These are phyloP conservation scores for Brassica balearica DNA, from an alignment of 441 rosid genomes.

Conservation along the genomic window DNA sequence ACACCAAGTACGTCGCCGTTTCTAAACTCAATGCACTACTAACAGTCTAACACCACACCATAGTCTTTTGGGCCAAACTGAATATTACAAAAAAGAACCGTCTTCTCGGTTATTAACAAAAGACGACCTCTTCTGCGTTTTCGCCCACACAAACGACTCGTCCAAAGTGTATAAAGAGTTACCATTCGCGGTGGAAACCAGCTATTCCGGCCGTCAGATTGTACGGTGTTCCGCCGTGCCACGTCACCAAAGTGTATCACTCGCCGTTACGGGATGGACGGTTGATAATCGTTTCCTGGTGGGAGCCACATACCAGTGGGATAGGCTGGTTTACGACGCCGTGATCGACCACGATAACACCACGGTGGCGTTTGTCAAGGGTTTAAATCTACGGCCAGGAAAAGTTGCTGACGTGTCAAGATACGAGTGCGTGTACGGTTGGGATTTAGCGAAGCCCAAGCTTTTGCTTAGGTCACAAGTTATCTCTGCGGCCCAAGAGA, in stretches of 20 bases:
- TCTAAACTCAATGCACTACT: background rate
- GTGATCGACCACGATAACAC: conserved; percentile 73
- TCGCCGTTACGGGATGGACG: conserved; percentile 38
- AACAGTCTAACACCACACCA: too few species aligned
- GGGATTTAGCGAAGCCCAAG: conserved; percentile 63
- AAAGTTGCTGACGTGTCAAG: conserved; percentile 55
- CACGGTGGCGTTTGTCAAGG: conserved; percentile 74
- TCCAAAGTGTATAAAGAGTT: conserved; percentile 38
- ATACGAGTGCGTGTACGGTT: conserved; percentile 82
- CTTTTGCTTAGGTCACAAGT: conserved; percentile 55
- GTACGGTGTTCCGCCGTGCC: conserved; percentile 62
- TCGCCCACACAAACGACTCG: conserved; percentile 49
- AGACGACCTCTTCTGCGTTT: conserved; percentile 66
- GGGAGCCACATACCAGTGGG: conserved; percentile 59
- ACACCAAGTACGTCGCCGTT: background rate
- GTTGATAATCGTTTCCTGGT: conserved; percentile 32
- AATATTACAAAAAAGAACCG: background rate
- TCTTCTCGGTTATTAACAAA: conserved; percentile 52
- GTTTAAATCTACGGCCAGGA: conserved; percentile 76
- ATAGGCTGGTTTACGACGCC: conserved; percentile 71
- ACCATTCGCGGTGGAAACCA: conserved; percentile 47
- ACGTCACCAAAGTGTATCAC: conserved; percentile 49
- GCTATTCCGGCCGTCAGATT: conserved; percentile 49
- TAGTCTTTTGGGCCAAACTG: too few species aligned
- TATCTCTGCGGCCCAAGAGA: conserved; percentile 74